These are phyloP conservation scores for Thielaviopsis ethacetica DNA, from an alignment of 2,329 filamentous ascomycete genomes.

Conservation along the genomic window DNA sequence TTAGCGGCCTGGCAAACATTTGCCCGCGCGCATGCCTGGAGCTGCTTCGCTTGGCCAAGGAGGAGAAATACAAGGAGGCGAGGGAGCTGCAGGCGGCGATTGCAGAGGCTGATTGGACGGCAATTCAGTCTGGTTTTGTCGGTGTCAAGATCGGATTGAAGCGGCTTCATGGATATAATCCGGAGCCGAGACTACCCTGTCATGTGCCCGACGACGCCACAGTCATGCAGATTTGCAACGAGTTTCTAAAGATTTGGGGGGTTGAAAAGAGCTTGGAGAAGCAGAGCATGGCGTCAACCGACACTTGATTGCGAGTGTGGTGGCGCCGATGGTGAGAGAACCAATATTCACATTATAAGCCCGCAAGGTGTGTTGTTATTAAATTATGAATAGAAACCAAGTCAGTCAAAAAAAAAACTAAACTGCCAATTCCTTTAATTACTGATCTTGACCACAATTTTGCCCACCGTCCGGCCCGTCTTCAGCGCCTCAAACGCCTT, in stretches of 20 bases:
- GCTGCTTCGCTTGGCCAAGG: slow-evolving; percentile 20
- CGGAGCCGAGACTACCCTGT: slow-evolving; percentile 25
- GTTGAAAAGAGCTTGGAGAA: background rate
- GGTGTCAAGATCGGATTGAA: slow-evolving; percentile 31
- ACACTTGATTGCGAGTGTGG: background rate
- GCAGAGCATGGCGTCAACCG: background rate
- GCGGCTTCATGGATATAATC: slow-evolving; percentile 23
- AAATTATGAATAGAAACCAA: background rate
- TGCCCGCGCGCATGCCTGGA: slow-evolving; percentile 21
- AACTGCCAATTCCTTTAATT: slow-evolving; percentile 1
- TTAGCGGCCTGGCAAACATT: slow-evolving; percentile 26
- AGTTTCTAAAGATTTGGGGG: background rate
- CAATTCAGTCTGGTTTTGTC: slow-evolving; percentile 31
- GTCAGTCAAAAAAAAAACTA: background rate
- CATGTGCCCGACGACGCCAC: slow-evolving; percentile 16
- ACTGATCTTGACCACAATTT: slow-evolving; percentile 32
- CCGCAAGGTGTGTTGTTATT: background rate
- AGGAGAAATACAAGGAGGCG: slow-evolving; percentile 20
- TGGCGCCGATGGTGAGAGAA: background rate
- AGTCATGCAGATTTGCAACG: too few species aligned
- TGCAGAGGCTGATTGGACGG: slow-evolving; percentile 29
- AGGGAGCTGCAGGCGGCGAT: slow-evolving; percentile 24
- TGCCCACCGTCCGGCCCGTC: slow-evolving; percentile 41
- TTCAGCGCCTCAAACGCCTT: slow-evolving; percentile 43
- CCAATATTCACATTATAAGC: background rate